phyloP scores from a whole-genome alignment of 1,139 yeast genomes.

The Hanseniaspora gamundiae region DNA sequence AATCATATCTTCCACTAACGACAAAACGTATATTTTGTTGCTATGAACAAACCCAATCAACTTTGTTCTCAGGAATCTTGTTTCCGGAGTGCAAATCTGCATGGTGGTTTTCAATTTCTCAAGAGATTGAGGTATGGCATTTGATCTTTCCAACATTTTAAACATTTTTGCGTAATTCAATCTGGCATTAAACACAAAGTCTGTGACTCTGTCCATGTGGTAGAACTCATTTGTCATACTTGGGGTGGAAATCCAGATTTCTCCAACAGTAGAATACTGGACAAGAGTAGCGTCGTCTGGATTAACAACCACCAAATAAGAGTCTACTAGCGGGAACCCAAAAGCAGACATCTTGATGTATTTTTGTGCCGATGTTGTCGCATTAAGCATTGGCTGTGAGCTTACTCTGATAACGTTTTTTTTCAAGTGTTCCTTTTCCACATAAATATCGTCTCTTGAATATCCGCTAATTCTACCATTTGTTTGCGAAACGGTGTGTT shows the following conservation, averaged over 20 bases:
- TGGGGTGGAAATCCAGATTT: conserved; percentile 62
- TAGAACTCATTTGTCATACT: conserved; percentile 24
- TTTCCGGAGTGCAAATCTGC: conserved; percentile 18
- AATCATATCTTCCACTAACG: conserved; percentile 83
- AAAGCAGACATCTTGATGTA: conserved; percentile 74
- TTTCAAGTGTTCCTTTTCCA: conserved; percentile 72
- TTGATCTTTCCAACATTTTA: conserved; percentile 6
- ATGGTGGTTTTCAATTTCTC: conserved; percentile 21
- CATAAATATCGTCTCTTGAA: conserved; percentile 41
- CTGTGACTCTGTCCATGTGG: conserved; percentile 24
- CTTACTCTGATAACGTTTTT: conserved; percentile 55
- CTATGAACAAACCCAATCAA: conserved; percentile 75
- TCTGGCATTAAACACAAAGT: conserved; percentile 24
- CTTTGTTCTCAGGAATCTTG: conserved; percentile 73
- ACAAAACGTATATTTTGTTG: conserved; percentile 80
- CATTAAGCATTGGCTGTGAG: conserved; percentile 21
- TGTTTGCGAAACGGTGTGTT: neutral
- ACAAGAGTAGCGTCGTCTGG: conserved; percentile 78
- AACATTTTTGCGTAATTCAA: conserved; percentile 22
- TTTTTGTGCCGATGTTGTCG: conserved; percentile 24
- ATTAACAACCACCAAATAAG: conserved; percentile 84
- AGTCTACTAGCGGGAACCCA: conserved; percentile 91
- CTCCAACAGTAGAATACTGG: conserved; percentile 90
- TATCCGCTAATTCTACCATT: conserved; percentile 1
- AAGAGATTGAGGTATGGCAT: conserved; percentile 1